These are phyloP conservation scores for Penicillium hordei DNA, from an alignment of 2,329 filamentous ascomycete species.

Conservation along the genomic window DNA sequence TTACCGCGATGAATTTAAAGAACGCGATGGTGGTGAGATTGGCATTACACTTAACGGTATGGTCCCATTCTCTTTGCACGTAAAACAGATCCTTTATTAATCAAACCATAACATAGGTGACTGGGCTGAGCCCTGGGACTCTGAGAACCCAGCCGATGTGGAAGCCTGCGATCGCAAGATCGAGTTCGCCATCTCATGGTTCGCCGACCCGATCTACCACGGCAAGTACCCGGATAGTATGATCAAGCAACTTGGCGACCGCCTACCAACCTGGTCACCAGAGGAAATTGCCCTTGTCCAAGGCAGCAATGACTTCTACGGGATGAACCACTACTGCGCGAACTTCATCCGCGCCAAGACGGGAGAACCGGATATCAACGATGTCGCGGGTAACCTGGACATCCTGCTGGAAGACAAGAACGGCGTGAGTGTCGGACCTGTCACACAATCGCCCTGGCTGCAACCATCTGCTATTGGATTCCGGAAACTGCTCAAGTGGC, in stretches of 20 bases:
- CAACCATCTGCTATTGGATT: conserved; percentile 74
- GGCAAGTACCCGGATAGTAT: conserved; percentile 83
- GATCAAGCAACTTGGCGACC: conserved; percentile 74
- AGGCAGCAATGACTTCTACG: conserved; percentile 91
- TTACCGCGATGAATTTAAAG: conserved; percentile 80
- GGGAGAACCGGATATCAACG: conserved; percentile 59
- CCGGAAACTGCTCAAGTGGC: conserved; percentile 72
- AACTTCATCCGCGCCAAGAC: conserved; percentile 78
- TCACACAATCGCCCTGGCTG: conserved; percentile 82
- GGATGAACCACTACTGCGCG: conserved; percentile 91
- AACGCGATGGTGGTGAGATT: conserved; percentile 70
- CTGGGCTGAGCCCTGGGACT: conserved; percentile 79
- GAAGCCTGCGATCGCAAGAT: conserved; percentile 77
- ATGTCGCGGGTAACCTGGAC: conserved; percentile 75
- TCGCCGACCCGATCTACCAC: conserved; percentile 82
- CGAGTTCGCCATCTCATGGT: conserved; percentile 86
- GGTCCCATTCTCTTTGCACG: conserved; percentile 8
- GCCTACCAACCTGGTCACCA: conserved; percentile 70
- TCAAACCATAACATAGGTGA: conserved; percentile 55
- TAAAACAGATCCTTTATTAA: not conserved
- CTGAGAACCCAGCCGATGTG: conserved; percentile 70
- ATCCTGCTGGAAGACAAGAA: conserved; percentile 68
- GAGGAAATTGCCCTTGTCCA: conserved; percentile 73
- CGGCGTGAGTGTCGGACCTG: conserved; percentile 72
- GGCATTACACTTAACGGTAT: conserved; percentile 82